Base-by-base conservation (phyloP, 768 basidiomycete genomes). In the Mycena galericulata region DNA sequence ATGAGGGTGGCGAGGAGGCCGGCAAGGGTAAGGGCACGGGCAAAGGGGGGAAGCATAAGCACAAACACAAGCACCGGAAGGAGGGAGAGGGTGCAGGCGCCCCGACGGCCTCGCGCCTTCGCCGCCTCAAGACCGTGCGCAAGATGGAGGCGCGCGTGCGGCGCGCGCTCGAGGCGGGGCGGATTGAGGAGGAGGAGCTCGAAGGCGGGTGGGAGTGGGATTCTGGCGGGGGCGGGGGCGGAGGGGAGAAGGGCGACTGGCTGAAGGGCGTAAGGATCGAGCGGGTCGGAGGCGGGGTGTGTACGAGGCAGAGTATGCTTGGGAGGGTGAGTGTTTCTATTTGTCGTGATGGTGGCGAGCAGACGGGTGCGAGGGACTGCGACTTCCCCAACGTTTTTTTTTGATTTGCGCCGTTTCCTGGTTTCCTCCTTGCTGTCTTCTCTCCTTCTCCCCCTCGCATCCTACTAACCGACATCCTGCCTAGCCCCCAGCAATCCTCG, bases 291-390 rank as follows among this genome's bases (percentile, higher is more conserved):
- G 92, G 92, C 72, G 84, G 85, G 59, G 88, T 90, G 22, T 94
- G 92, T 8, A 95, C 93, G 22, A 96, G 95, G 78, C 94, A 94
- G 77, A 91, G 92, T n/a, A 95, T 97, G 91, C 87, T 96, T 67
- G 96, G 95, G 30, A 83, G 96, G 77, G 95, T 94, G 76, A 73
- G 91, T 83, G 6, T 24, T 15, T 43, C 24, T 4, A 27, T 36
- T 36, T 3, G 5, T 24, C 45, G n/a, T 22, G 17, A n/a, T 45
- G 8, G 6, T 22, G 7, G 20, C 8, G 7, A 5, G 17, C n/a
- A 22, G n/a, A n/a, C 8, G n/a, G 8, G n/a, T 22, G 43, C n/a
- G 8, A 7, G n/a, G 5, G 7, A 5, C 43, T 20, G 22, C 27
- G 22, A 14, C 15, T 18, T 26, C 4, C 26, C 26, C 47, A 29